These are phyloP conservation scores for Amanita rubescens DNA, from an alignment of 768 basidiomycete species.

Conservation along the genomic window DNA sequence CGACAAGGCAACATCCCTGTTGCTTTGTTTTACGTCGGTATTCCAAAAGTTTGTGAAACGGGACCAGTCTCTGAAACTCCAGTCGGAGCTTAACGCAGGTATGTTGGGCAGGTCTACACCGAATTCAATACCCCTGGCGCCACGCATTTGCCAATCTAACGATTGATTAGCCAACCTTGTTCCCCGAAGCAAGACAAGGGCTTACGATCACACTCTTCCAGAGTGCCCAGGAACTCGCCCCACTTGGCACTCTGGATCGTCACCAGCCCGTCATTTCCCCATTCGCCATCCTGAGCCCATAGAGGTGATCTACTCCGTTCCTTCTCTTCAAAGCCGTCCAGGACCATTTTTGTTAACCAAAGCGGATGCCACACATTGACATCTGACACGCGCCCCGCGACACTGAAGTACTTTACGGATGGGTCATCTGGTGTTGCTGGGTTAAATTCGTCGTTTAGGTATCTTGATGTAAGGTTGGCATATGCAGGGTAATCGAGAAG, in stretches of 20 bases:
- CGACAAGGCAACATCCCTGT: background rate
- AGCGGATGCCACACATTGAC: constrained; percentile 87
- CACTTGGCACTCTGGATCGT: constrained; percentile 89
- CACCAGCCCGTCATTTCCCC: constrained; percentile 92
- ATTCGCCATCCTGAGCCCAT: constrained; percentile 46
- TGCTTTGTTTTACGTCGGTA: constrained; percentile 39
- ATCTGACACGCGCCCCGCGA: constrained; percentile 67
- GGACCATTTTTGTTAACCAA: constrained; percentile 92
- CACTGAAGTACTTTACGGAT: constrained; percentile 84
- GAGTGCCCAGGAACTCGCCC: constrained; percentile 90
- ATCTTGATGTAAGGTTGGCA: constrained; percentile 83
- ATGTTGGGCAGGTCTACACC: constrained; percentile 52
- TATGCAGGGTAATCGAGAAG: constrained; percentile 96
- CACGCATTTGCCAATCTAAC: constrained; percentile 87
- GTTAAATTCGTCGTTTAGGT: constrained; percentile 76
- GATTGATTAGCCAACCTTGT: background rate
- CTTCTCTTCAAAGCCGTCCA: constrained; percentile 75
- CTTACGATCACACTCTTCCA: constrained; percentile 82
- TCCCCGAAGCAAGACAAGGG: constrained; percentile 1
- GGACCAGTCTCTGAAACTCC: constrained; percentile 56
- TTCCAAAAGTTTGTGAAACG: constrained; percentile 56
- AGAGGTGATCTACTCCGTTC: constrained; percentile 37
- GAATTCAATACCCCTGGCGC: constrained; percentile 71
- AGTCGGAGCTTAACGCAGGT: constrained; percentile 35
- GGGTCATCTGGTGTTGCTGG: constrained; percentile 73